Percentiles rank a stretch among this genome's conserved stretches.
Conservation (phyloP, 2,329 filamentous ascomycete genomes). For the Cladosporium halotolerans region DNA sequence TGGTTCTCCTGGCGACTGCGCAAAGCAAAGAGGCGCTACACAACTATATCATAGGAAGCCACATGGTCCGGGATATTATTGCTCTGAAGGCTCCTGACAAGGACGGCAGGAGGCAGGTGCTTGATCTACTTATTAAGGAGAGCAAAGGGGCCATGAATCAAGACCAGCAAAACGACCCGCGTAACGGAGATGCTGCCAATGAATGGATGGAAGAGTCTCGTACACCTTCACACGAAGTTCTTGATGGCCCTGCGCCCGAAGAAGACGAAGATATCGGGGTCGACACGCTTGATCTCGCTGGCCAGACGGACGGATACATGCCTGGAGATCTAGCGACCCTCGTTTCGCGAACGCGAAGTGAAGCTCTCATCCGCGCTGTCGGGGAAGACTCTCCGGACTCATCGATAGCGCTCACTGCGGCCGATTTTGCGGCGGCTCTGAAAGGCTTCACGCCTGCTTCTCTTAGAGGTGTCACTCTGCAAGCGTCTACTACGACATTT, state of each 20-base stretch:
- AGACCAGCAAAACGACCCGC: constrained; percentile 12
- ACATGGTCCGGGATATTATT: constrained; percentile 87
- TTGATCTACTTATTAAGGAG: constrained; percentile 65
- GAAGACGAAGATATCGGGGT: constrained; percentile 65
- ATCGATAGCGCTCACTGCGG: constrained; percentile 58
- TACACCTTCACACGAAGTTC: constrained; percentile 36
- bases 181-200: constrained; percentile 17
- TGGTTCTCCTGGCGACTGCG: constrained; percentile 83
- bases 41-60: constrained; percentile 81
- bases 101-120: constrained; percentile 73
- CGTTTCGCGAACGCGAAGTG: constrained; percentile 79
- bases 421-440: constrained; percentile 77
- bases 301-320: constrained; percentile 96
- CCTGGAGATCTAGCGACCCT: constrained; percentile 85
- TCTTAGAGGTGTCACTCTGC: constrained; percentile 85
- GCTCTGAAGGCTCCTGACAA: constrained; percentile 88
- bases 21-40: constrained; percentile 91
- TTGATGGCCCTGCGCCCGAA: constrained; percentile 29
- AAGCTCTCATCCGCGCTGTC: constrained; percentile 83
- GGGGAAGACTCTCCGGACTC: constrained; percentile 34
- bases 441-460: constrained; percentile 94
- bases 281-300: constrained; percentile 87
- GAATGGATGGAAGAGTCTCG: constrained; percentile 70
- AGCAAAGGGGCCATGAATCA: constrained; percentile 14
- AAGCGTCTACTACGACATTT: constrained; percentile 88